A percentile compares a stretch with the other conserved stretches of the same genome.
Evolutionary conservation across 2,329 filamentous ascomycete genomes (phyloP).

Genomic region (Penicillium sp.): DNA sequence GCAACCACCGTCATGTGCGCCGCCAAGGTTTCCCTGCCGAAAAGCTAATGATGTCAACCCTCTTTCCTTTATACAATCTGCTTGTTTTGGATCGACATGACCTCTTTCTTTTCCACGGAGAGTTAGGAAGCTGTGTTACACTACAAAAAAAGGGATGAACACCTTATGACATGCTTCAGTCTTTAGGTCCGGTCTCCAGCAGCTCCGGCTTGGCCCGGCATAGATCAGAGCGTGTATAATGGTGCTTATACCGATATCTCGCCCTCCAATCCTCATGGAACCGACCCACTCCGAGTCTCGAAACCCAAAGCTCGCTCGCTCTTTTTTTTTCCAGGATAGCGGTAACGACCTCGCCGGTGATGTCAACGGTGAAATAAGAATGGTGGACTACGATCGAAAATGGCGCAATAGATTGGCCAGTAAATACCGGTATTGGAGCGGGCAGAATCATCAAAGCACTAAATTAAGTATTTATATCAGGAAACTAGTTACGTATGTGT

Average conservation of each 20-base stretch:
- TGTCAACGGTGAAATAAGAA: background rate
- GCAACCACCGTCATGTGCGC: constrained; percentile 25
- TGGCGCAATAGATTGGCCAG: background rate
- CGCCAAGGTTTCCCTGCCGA: constrained; percentile 19
- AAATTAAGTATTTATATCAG: background rate
- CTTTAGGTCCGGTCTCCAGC: background rate
- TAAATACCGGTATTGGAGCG: background rate
- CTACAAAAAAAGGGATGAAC: background rate
- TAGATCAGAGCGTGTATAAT: background rate
- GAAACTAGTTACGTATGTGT: background rate
- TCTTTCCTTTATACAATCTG: background rate
- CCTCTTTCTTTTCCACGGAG: background rate
- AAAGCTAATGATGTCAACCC: constrained; percentile 13
- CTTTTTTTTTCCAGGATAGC: background rate
- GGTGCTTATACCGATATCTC: background rate
- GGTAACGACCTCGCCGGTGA: background rate
- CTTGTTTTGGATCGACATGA: background rate
- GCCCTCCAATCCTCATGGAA: background rate
- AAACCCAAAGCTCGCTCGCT: background rate
- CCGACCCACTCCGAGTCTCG: background rate
- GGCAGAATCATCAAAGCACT: background rate
- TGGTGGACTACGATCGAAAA: background rate
- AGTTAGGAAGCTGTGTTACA: background rate
- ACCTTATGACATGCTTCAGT: background rate
- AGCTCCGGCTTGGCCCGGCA: background rate